Evolutionary conservation across 2,329 filamentous ascomycete genomes (phyloP).

Genomic region (Penicillium occitanis): DNA sequence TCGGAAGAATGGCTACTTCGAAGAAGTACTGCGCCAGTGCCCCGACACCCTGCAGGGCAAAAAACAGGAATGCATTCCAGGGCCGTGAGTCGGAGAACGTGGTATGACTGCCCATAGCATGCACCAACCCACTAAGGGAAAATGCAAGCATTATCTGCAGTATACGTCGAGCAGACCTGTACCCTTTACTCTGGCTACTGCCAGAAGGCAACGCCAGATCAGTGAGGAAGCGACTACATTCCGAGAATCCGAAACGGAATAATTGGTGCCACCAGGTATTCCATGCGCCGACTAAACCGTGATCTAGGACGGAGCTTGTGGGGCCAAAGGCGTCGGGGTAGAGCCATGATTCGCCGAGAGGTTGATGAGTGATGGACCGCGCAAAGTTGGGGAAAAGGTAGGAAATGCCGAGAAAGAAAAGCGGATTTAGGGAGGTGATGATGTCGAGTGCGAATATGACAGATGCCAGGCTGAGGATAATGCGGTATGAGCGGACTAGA

Average conservation of each 20-base stretch:
- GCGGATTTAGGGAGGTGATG: conserved; percentile 60
- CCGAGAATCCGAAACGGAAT: conserved; percentile 63
- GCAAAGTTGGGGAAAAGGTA: conserved; percentile 53
- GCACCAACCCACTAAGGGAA: conserved; percentile 52
- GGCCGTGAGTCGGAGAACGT: conserved; percentile 62
- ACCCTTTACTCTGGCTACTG: neutral
- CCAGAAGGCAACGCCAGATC: conserved; percentile 9
- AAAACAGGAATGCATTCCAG: conserved; percentile 62
- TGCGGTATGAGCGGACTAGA: conserved; percentile 57
- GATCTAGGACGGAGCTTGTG: conserved; percentile 50
- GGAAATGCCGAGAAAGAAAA: conserved; percentile 58
- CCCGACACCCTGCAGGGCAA: conserved; percentile 67
- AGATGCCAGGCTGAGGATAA: conserved; percentile 55
- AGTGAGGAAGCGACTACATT: conserved; percentile 39
- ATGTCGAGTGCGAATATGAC: conserved; percentile 62
- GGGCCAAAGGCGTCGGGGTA: conserved; percentile 61
- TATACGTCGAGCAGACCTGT: conserved; percentile 24
- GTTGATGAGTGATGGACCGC: conserved; percentile 59
- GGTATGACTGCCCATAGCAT: conserved; percentile 68
- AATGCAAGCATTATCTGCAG: conserved; percentile 35
- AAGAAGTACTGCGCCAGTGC: conserved; percentile 58
- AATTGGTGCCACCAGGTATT: conserved; percentile 87
- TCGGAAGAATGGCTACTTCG: conserved; percentile 22
- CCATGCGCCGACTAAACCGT: conserved; percentile 80
- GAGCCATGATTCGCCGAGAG: conserved; percentile 60